phyloP scores from a whole-genome alignment of 345 rosid species.

The Lepidium didymum region DNA sequence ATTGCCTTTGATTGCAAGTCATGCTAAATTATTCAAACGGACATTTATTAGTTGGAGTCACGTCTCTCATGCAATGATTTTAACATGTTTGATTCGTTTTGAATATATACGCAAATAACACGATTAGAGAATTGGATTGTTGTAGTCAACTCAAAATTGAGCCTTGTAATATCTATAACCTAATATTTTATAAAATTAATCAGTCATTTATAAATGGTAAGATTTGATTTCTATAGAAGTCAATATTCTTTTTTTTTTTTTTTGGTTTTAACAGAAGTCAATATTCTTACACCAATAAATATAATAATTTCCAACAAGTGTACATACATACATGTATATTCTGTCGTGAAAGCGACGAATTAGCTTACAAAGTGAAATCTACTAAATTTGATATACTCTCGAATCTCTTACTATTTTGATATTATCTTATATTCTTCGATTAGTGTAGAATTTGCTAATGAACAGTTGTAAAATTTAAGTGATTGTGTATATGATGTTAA shows the following conservation, averaged over 20 bases:
- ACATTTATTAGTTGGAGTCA: slow-evolving; percentile 15
- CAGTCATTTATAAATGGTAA: too few species aligned
- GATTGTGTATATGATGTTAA: not conserved
- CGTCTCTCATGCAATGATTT: slow-evolving; percentile 15
- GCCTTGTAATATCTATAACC: not conserved
- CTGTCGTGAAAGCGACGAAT: not conserved
- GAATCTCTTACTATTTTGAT: not conserved
- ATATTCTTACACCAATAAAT: too few species aligned
- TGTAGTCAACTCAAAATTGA: too few species aligned
- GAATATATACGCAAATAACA: not conserved
- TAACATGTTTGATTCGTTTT: not conserved
- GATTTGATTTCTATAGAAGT: too few species aligned
- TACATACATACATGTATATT: not conserved
- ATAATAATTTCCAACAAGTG: too few species aligned
- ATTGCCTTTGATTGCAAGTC: slow-evolving; percentile 12
- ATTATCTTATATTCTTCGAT: not conserved
- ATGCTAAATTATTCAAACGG: slow-evolving; percentile 6
- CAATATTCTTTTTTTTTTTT: too few species aligned
- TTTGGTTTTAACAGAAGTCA: too few species aligned
- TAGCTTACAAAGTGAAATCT: not conserved
- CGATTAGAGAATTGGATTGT: not conserved
- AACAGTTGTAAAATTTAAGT: not conserved
- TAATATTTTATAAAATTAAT: not conserved
- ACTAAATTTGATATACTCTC: not conserved
- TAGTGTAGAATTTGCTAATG: not conserved